These are phyloP conservation scores for Cruciata laevipes DNA, from an alignment of 257 asterid genomes.

Conservation along the genomic window DNA sequence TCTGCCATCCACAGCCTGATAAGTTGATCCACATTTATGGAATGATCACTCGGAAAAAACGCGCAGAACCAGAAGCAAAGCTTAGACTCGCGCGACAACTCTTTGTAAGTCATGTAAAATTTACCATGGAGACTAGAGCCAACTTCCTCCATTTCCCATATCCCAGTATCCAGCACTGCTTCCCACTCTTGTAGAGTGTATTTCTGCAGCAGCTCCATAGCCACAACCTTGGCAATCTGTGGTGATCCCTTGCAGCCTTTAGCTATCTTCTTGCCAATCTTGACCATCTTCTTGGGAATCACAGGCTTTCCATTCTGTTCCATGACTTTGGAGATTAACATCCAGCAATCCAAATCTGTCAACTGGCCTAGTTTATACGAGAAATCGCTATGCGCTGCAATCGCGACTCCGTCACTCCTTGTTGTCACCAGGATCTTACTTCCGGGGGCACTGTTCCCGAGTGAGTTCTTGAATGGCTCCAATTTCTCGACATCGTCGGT, in stretches of 20 bases:
- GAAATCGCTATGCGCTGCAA: neutral
- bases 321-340: neutral
- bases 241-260: neutral
- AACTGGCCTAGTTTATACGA: neutral
- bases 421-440: neutral
- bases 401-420: neutral
- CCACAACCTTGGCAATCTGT: neutral
- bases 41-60: neutral
- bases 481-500: neutral
- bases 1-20: neutral
- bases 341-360: constrained; percentile 9
- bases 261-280: neutral
- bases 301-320: neutral
- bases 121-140: too few species aligned
- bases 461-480: neutral
- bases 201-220: neutral
- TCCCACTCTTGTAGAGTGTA: neutral
- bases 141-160: neutral
- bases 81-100: neutral
- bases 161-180: neutral
- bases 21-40: neutral
- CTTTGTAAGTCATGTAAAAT: neutral
- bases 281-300: neutral
- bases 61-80: neutral
- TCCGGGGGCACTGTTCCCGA: neutral